These are phyloP conservation scores for Daedaleopsis sinensis DNA, from an alignment of 768 basidiomycete species.

Conservation along the genomic window DNA sequence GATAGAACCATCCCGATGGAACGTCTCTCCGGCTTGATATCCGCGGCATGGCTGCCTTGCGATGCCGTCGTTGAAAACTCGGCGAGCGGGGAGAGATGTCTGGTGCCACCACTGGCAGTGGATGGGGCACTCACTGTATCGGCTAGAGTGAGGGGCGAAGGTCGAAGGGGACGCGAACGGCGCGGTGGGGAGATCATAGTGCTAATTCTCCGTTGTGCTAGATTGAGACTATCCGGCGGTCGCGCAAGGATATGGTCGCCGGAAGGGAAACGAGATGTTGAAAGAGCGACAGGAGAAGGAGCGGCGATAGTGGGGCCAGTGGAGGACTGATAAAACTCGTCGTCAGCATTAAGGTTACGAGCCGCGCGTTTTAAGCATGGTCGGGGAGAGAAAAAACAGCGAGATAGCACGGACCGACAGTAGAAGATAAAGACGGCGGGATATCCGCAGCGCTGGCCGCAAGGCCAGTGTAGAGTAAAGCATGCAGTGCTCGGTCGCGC, in stretches of 20 bases:
- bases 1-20: constrained; percentile 13
- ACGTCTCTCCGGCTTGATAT: constrained; percentile 10
- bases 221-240: constrained; percentile 13
- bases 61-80: constrained; percentile 9
- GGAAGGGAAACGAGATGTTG: constrained; percentile 7
- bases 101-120: constrained; percentile 4
- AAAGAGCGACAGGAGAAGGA: constrained; percentile 13
- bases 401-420: no score
- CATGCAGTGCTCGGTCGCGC: no score
- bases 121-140: constrained; percentile 16
- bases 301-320: constrained; percentile 9
- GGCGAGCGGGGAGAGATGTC: constrained; percentile 8
- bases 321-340: constrained; percentile 1
- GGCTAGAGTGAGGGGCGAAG: constrained; percentile 12
- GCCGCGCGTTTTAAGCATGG: neutral
- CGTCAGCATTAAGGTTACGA: neutral
- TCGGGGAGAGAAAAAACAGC: neutral
- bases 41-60: neutral
- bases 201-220: constrained; percentile 14
- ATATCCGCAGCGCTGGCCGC: no score
- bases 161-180: constrained; percentile 27
- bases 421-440: no score
- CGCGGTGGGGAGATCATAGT: constrained; percentile 18
- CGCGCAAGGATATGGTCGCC: constrained; percentile 9
- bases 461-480: no score